These are phyloP conservation scores for Alternaria sp. DNA, from an alignment of 2,329 filamentous ascomycete genomes.

Conservation along the genomic window DNA sequence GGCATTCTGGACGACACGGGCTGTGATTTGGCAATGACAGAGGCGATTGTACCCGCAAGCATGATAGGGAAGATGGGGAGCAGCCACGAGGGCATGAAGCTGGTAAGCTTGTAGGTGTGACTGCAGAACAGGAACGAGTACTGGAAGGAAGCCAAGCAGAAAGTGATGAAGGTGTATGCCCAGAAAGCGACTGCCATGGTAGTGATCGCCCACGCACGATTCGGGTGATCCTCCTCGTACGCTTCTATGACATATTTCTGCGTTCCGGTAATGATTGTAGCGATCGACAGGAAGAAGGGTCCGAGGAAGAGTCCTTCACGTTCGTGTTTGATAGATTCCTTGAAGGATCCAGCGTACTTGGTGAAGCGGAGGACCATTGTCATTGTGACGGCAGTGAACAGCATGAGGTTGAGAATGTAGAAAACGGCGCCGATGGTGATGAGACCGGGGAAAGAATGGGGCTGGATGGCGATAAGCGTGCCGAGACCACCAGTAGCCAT, in stretches of 20 bases:
- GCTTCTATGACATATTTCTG: constrained; percentile 45
- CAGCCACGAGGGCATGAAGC: constrained; percentile 78
- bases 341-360: constrained; percentile 53
- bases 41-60: constrained; percentile 73
- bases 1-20: constrained; percentile 62
- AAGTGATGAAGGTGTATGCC: constrained; percentile 52
- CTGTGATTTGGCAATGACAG: constrained; percentile 68
- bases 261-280: constrained; percentile 53
- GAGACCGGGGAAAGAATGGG: constrained; percentile 57
- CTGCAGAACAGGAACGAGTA: constrained; percentile 71
- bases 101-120: constrained; percentile 65
- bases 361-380: constrained; percentile 53
- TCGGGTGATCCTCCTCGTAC: constrained; percentile 46
- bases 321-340: constrained; percentile 56
- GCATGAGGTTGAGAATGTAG: constrained; percentile 58
- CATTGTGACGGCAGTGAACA: constrained; percentile 48
- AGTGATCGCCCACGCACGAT: constrained; percentile 50
- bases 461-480: constrained; percentile 52
- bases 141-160: constrained; percentile 50
- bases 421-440: constrained; percentile 59
- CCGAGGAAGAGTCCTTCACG: constrained; percentile 59
- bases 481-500: constrained; percentile 58
- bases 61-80: constrained; percentile 77
- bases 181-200: constrained; percentile 52
- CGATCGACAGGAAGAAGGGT: constrained; percentile 50